These are phyloP conservation scores for Podila clonocystis DNA, from an alignment of 192 early-diverging fungal species.

Conservation along the genomic window DNA sequence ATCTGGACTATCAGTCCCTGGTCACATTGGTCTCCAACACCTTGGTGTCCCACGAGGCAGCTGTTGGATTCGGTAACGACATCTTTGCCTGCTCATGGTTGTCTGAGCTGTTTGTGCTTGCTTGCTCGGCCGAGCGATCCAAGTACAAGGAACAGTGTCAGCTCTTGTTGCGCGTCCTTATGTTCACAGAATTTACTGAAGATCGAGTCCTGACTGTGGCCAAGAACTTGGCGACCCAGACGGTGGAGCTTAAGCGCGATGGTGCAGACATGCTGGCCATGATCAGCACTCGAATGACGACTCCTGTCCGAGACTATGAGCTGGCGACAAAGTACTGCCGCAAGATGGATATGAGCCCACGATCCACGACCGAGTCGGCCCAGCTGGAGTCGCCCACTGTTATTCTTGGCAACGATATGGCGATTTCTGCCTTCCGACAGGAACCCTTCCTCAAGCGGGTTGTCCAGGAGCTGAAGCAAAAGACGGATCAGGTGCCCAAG, in stretches of 20 bases:
- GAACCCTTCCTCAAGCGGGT: constrained; percentile 68
- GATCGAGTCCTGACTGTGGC: constrained; percentile 75
- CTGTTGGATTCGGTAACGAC: constrained; percentile 58
- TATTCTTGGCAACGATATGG: constrained; percentile 62
- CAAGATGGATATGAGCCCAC: constrained; percentile 4
- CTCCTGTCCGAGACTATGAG: constrained; percentile 43
- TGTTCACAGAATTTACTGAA: constrained; percentile 73
- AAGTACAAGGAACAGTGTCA: constrained; percentile 51
- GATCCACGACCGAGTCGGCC: constrained; percentile 3
- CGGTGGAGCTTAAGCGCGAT: constrained; percentile 74
- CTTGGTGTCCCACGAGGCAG: constrained; percentile 53
- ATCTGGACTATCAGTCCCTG: constrained; percentile 55
- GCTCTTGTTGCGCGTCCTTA: constrained; percentile 62
- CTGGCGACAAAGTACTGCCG: constrained; percentile 45
- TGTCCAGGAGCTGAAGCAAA: constrained; percentile 54
- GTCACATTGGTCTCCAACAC: constrained; percentile 54
- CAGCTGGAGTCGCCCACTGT: constrained; percentile 30
- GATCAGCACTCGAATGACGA: constrained; percentile 55
- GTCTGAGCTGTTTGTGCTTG: constrained; percentile 69
- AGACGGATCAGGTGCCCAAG: constrained; percentile 44
- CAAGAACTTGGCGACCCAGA: constrained; percentile 76
- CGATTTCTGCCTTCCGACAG: constrained; percentile 75
- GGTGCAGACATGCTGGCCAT: constrained; percentile 64
- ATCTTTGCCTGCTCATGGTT: constrained; percentile 58
- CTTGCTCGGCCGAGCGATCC: constrained; percentile 46